phyloP scores from a whole-genome alignment of 73 alveolate genomes.

The Tetrahymena thermophila region DNA sequence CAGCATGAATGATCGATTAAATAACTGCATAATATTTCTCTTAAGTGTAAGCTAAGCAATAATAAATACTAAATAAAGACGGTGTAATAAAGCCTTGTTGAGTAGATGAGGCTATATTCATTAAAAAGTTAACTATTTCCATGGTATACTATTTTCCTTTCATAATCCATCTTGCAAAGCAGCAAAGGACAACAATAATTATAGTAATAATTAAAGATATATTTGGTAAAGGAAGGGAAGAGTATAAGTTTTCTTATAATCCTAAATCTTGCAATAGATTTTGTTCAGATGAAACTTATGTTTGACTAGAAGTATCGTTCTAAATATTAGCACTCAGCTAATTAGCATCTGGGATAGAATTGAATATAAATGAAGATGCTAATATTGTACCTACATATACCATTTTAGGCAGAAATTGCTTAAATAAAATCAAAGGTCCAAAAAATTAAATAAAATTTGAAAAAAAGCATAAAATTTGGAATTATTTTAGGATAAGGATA shows the following conservation, averaged over 20 bases:
- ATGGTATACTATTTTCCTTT: neutral
- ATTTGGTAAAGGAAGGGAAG: neutral
- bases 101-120: neutral
- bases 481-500: neutral
- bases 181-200: neutral
- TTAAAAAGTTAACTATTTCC: neutral
- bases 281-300: neutral
- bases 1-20: neutral
- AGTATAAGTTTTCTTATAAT: neutral
- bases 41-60: neutral
- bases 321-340: neutral
- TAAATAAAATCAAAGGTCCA: neutral
- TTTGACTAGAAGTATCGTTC: neutral
- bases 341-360: neutral
- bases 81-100: neutral
- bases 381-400: neutral
- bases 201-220: neutral
- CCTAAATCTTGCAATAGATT: neutral
- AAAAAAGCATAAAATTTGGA: neutral
- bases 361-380: neutral
- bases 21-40: neutral
- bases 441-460: neutral
- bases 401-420: neutral
- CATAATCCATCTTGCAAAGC: neutral
- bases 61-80: neutral